Conservation (phyloP, 306 rosid species). For the Acacia melanoxylon region DNA sequence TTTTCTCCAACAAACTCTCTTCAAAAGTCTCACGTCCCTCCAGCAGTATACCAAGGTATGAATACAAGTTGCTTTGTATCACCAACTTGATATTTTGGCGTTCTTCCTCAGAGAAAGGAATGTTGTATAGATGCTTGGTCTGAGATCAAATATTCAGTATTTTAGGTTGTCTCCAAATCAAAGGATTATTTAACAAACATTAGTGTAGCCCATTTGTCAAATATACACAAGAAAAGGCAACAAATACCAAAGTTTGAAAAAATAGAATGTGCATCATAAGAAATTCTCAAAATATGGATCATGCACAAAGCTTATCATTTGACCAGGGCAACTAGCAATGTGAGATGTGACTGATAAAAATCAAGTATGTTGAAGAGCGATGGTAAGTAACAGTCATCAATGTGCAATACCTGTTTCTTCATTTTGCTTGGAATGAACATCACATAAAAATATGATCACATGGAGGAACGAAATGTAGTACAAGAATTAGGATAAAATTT, state of each 20-base stretch:
- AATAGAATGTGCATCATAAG: not conserved
- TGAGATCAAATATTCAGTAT: constrained; percentile 34
- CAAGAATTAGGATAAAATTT: not conserved
- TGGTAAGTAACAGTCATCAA: not conserved
- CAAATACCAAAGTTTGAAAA: constrained; percentile 5
- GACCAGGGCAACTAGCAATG: not conserved
- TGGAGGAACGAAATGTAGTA: not conserved
- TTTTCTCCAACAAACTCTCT: constrained; percentile 53
- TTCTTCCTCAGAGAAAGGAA: constrained; percentile 77
- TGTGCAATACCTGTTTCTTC: not conserved
- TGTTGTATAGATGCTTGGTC: constrained; percentile 68
- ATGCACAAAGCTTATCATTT: constrained; percentile 4
- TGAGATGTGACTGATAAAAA: constrained; percentile 1
- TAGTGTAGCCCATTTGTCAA: constrained; percentile 1
- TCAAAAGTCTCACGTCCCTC: constrained; percentile 73
- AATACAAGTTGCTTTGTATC: constrained; percentile 70
- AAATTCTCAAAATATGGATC: constrained; percentile 5
- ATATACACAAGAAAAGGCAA: not conserved
- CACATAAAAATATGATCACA: not conserved
- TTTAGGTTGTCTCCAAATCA: constrained; percentile 24
- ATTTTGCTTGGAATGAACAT: not conserved
- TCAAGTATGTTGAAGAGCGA: not conserved
- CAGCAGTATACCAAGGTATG: constrained; percentile 64
- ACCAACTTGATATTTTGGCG: constrained; percentile 58
- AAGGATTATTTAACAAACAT: constrained; percentile 2